Evolutionary conservation across 805 yeast species (phyloP), one percentile per base, ranked within the genome.

Genomic region (Yamadazyma philogaea): DNA sequence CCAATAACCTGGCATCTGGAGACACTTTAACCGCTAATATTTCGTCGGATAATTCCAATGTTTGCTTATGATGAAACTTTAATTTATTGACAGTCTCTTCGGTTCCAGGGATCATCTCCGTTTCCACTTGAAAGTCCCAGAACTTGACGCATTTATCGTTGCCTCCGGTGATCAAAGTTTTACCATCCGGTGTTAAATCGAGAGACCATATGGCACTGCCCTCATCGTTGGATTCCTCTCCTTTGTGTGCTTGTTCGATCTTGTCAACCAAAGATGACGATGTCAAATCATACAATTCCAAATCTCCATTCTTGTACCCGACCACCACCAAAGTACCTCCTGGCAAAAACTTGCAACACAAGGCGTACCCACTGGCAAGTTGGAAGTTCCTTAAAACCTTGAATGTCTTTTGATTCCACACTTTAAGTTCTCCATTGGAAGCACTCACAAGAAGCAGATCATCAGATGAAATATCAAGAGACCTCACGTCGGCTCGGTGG

Each of bases 101-200:
- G 1, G 90, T 79, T 8, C 96, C 96, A 1, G 87, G 84, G 21
- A 86, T 79, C n/a, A 64, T 46, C 40, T 81, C 87, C 47, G 78
- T 75, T 42, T 79, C 83, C 18, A 87, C 77, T 54, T 74, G 70
- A 57, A 93, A 79, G 37, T 82, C 79, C 99, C 99, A 93, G 59
- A 89, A 88, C 59, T 87, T 88, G 32, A 91, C 84, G 3, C 78
- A 66, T 59, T 90, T 90, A 62, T 93, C 99, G 30, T 95, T 95
- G 26, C 97, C 91, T 7, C 97, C 99, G 2, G 97, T 86, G 0
- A 90, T 81, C 37, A 93, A 68, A 1, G 83, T 74, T 52, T 79
- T 83, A 12, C 98, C 99, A 63, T 91, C 95, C 11, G 84, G 77
- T 2, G 91, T 79, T 26, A 93, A 60, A 59, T 91, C 96, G 52